Evolutionary conservation across 805 yeast genomes (phyloP), one percentile per base, ranked within the genome.

Genomic region (Middelhovenomyces tepae): DNA sequence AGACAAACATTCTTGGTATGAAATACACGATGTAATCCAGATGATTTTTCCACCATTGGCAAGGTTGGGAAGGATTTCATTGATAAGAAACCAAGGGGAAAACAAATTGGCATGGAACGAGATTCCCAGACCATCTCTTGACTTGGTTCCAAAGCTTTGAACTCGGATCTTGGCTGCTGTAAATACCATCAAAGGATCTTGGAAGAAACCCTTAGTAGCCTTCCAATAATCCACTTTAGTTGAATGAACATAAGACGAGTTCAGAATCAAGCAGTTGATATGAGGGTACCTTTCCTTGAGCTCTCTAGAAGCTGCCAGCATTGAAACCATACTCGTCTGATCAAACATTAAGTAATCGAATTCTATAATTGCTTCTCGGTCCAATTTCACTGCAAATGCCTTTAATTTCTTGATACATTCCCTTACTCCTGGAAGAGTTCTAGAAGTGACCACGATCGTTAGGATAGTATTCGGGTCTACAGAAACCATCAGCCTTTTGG

Each of bases 81-180:
- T 82, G 34, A 87, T 66, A 34, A 91, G 60, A 55, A 77, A 91
- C 60, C 82, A 87, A 2, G 97, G 97, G 0, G 94, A 95, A 59
- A 91, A 84, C n/a, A 89, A 95, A 52, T 91, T 91, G 4, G 91
- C 93, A 57, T 91, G 94, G 62, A 89, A 91, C 3, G 86, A 85
- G 19, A 81, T 60, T 1, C 97, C 96, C 64, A 89, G 46, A 0
- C 73, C 86, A 56, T 91, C 98, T 9, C 14, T 33, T 1, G 94
- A 73, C 48, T 70, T 74, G 16, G 78, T 76, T 3, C 96, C 95
- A 11, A 73, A 67, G 37, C 70, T 66, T 63, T 91, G 97, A 23
- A 80, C 68, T 57, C 89, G 86, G 59, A 82, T 87, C 1, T 76
- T 74, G 6, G 95, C 96, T 38, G 71, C 74, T 0, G 97, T 91